Evolutionary conservation across 306 rosid species (phyloP).

Genomic region (Lathyrus oleraceus): DNA sequence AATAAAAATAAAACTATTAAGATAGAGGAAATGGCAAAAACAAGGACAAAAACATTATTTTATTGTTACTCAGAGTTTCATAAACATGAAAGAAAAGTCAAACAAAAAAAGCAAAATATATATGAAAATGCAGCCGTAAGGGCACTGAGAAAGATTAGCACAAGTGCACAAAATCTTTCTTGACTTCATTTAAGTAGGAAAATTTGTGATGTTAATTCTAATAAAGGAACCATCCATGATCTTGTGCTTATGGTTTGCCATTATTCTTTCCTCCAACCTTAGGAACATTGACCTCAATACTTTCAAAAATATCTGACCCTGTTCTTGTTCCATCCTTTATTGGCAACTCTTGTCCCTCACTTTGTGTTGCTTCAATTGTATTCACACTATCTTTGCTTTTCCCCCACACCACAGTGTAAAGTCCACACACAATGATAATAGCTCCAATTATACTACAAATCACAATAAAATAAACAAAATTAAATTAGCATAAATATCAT

Average conservation of each 20-base stretch:
- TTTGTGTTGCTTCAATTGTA: constrained; percentile 26
- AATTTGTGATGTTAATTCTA: constrained; percentile 23
- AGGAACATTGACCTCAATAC: constrained; percentile 40
- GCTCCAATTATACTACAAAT: constrained; percentile 74
- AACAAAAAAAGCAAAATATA: constrained; percentile 2
- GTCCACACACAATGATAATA: constrained; percentile 74
- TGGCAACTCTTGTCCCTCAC: constrained; percentile 61
- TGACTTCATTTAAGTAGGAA: constrained; percentile 35
- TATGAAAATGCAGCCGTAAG: constrained; percentile 28
- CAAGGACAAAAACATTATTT: constrained; percentile 28
- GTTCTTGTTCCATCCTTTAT: constrained; percentile 43
- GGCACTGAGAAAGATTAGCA: constrained; percentile 34
- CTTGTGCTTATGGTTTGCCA: constrained; percentile 21
- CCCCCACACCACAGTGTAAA: constrained; percentile 94
- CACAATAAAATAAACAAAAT: not conserved
- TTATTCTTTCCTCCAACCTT: constrained; percentile 24
- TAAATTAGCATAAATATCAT: not conserved
- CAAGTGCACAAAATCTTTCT: constrained; percentile 38
- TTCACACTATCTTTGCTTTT: constrained; percentile 69
- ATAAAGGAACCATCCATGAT: constrained; percentile 19
- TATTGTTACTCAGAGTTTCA: constrained; percentile 26
- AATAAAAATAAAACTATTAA: not conserved
- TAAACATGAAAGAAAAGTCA: constrained; percentile 2
- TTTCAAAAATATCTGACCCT: constrained; percentile 40
- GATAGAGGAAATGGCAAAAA: not conserved